Percentiles rank a stretch among this genome's conserved stretches.
These are phyloP conservation scores for Phaeophleospora eucalypticola DNA, from an alignment of 2,329 filamentous ascomycete genomes.

Conservation along the genomic window DNA sequence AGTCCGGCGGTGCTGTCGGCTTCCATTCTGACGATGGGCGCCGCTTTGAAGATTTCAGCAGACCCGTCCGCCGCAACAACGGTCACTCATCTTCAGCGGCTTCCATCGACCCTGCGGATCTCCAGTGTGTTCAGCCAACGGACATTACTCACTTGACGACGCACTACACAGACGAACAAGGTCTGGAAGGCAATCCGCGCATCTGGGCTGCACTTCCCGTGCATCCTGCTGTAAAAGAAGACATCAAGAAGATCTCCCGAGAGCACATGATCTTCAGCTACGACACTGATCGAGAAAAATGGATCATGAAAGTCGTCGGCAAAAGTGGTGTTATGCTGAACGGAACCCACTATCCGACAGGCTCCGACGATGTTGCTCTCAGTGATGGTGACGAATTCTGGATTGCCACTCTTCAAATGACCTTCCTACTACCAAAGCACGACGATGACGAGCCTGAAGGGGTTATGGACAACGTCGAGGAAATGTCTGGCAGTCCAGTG, in stretches of 20 bases:
- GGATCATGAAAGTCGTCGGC: conserved; percentile 61
- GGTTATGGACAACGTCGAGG: conserved; percentile 31
- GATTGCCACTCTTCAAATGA: conserved; percentile 66
- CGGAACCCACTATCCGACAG: conserved; percentile 45
- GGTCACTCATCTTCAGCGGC: conserved; percentile 48
- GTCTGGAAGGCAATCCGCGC: conserved; percentile 36
- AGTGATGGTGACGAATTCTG: conserved; percentile 64
- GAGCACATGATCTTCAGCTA: conserved; percentile 70
- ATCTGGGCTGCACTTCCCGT: conserved; percentile 52
- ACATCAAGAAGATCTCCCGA: conserved; percentile 69
- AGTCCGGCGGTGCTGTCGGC: conserved; percentile 29
- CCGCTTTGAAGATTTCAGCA: conserved; percentile 21
- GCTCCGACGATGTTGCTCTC: conserved; percentile 52
- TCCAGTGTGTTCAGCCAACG: conserved; percentile 5
- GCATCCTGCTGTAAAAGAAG: conserved; percentile 62
- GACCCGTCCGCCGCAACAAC: conserved; percentile 9
- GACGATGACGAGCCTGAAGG: conserved; percentile 52
- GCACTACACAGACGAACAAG: conserved; percentile 32
- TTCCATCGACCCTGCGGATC: conserved; percentile 36
- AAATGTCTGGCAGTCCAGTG: conserved; percentile 15
- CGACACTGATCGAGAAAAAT: conserved; percentile 59
- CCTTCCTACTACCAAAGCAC: conserved; percentile 66
- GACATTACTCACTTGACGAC: neutral
- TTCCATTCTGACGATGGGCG: conserved; percentile 51
- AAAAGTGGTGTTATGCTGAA: conserved; percentile 66